phyloP scores from a whole-genome alignment of 495 filamentous ascomycete genomes.

The Penicillium pancosmium region DNA sequence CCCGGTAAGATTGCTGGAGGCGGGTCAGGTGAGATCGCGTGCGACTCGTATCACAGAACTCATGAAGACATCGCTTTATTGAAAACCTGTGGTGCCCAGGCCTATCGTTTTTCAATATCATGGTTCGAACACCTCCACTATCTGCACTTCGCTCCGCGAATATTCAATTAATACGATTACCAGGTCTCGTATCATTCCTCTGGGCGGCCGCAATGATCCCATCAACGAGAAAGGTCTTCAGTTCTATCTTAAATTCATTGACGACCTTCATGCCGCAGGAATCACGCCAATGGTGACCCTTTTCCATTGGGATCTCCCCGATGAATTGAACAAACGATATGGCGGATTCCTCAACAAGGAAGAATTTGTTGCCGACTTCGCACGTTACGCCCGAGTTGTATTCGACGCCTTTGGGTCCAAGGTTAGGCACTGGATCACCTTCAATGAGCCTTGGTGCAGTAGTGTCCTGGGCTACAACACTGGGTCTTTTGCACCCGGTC shows the following conservation, averaged over 20 bases:
- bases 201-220: constrained; percentile 50
- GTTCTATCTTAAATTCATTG: constrained; percentile 52
- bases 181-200: constrained; percentile 71
- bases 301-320: constrained; percentile 59
- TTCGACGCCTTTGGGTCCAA: constrained; percentile 49
- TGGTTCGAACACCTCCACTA: constrained; percentile 46
- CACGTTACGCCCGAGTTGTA: constrained; percentile 51
- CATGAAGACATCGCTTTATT: constrained; percentile 73
- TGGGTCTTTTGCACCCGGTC: constrained; percentile 54
- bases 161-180: constrained; percentile 1
- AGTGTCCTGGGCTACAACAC: constrained; percentile 55
- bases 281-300: constrained; percentile 56
- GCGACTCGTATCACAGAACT: constrained; percentile 76
- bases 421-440: constrained; percentile 59
- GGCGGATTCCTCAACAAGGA: constrained; percentile 55
- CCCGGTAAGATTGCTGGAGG: constrained; percentile 76
- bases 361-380: constrained; percentile 54
- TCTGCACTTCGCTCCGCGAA: too few species aligned
- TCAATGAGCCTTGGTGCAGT: constrained; percentile 59
- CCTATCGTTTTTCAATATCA: constrained; percentile 76
- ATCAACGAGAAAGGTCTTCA: constrained; percentile 51
- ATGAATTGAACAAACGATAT: constrained; percentile 54
- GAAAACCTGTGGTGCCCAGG: constrained; percentile 63
- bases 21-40: constrained; percentile 68
- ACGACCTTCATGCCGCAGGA: constrained; percentile 50